Percentiles rank a stretch among this genome's conserved stretches.
Evolutionary conservation across 495 filamentous ascomycete species (phyloP).

Genomic region (Beverwykella pulmonaria): DNA sequence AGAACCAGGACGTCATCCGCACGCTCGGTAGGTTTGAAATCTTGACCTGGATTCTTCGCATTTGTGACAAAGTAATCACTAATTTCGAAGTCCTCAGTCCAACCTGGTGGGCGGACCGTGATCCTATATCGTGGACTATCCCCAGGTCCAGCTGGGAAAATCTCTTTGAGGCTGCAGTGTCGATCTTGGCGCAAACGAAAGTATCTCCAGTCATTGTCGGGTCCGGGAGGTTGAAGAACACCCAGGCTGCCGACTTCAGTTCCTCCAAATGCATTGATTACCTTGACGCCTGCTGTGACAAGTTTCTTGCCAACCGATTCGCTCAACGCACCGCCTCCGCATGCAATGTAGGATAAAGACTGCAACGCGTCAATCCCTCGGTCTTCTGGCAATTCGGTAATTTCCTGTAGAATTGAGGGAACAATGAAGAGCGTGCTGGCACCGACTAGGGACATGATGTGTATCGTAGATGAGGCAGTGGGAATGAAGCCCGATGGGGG

Average conservation of each 20-base stretch:
- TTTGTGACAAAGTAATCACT: conserved; percentile 11
- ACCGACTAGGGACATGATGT: conserved; percentile 32
- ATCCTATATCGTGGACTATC: not conserved
- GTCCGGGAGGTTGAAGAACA: conserved; percentile 17
- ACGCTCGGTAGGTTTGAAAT: conserved; percentile 41
- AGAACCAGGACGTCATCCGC: conserved; percentile 49
- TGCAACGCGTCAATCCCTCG: conserved; percentile 39
- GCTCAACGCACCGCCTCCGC: conserved; percentile 50
- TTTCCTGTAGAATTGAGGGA: conserved; percentile 53
- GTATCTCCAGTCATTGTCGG: conserved; percentile 47
- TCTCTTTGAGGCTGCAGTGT: conserved; percentile 24
- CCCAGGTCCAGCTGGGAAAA: not conserved
- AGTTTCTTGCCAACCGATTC: conserved; percentile 33
- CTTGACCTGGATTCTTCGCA: conserved; percentile 8
- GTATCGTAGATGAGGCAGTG: conserved; percentile 39
- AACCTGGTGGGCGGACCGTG: not conserved
- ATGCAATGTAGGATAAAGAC: conserved; percentile 48
- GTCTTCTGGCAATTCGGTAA: conserved; percentile 39
- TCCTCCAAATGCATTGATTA: conserved; percentile 48
- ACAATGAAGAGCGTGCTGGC: conserved; percentile 52
- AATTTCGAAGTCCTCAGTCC: conserved; percentile 11
- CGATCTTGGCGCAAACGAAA: conserved; percentile 47
- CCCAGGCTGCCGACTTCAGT: conserved; percentile 47
- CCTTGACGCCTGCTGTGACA: conserved; percentile 32
- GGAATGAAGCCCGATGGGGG: conserved; percentile 43